Evolutionary conservation across 1,284 basidiomycete species (phyloP), one percentile per base, ranked within the genome.

Genomic region (Sanghuangporus sanghuang): DNA sequence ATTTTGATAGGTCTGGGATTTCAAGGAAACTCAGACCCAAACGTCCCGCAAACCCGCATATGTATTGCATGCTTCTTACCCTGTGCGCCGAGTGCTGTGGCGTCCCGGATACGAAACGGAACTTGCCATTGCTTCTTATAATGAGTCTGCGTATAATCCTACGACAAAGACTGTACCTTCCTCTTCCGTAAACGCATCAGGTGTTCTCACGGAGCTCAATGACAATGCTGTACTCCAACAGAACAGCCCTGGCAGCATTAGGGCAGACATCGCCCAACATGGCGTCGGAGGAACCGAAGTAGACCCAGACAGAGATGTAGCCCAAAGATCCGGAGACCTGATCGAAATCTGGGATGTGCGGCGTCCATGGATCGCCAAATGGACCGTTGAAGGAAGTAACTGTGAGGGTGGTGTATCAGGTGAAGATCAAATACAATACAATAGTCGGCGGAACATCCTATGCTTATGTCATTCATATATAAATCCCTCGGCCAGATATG

Each of bases 281-380:
- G 40, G 23, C 27, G 18, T 8, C 4, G 63, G 32, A 36, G 60
- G 44, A 38, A 48, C 55, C 63, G 71, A 57, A 67, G 69, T 55
- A 58, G 60, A 67, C 71, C 71, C 55, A 71, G 75, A 67, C 57
- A 75, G 63, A 57, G 39, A 35, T 21, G 32, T 32, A 18, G 50
- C 48, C 46, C 27, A 48, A 40, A 56, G 50, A 49, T 76, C 72
- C 4, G 82, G 83, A 1, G 87, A 90, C 69, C 76, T 82, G 0
- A 80, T 95, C 23, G 92, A 95, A 70, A 86, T 95, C 18, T 96
- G 93, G 93, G 93, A 96, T 71, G 91, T 93, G 0, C 80, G 93
- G 46, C 78, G 93, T 42, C 84, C 86, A 3, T 90, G 90, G 79
- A 81, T 95, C 53, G 86, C 90, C 5, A 95, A 95, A 73, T 95